phyloP scores from a whole-genome alignment of 1,139 yeast genomes.

The Hemisphaericaspora xylanilytica region DNA sequence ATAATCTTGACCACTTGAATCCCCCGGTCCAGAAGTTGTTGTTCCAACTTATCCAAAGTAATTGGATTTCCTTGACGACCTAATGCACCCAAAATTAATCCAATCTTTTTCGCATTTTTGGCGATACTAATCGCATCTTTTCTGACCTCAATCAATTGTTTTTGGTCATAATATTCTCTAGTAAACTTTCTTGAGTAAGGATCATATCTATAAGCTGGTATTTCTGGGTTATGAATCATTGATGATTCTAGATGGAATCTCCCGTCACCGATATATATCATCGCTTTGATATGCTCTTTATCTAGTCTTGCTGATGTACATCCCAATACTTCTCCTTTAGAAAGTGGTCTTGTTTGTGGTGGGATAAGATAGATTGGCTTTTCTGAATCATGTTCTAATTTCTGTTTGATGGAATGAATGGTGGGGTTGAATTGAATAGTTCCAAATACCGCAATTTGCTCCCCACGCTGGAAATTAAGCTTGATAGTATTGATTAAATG shows the following conservation, averaged over 20 bases:
- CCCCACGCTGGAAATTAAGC: conserved; percentile 61
- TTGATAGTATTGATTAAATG: conserved; percentile 78
- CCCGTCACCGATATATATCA: conserved; percentile 95
- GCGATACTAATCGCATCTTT: conserved; percentile 63
- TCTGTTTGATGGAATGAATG: conserved; percentile 71
- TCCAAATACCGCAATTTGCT: conserved; percentile 78
- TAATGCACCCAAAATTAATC: conserved; percentile 87
- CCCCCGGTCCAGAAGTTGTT: conserved; percentile 50
- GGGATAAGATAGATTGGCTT: conserved; percentile 65
- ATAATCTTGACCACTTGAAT: conserved; percentile 76
- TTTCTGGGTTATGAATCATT: conserved; percentile 93
- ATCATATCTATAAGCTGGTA: conserved; percentile 91
- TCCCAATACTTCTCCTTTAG: conserved; percentile 95
- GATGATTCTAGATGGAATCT: conserved; percentile 93
- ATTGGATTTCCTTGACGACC: conserved; percentile 93
- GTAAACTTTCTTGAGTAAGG: conserved; percentile 94
- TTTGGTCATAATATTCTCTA: conserved; percentile 81
- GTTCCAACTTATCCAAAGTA: conserved; percentile 67
- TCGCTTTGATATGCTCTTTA: conserved; percentile 62
- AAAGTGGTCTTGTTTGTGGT: conserved; percentile 89
- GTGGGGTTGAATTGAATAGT: conserved; percentile 97
- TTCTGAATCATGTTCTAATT: conserved; percentile 48
- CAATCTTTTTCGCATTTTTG: conserved; percentile 68
- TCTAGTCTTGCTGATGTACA: conserved; percentile 88
- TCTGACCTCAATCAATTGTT: conserved; percentile 73